Evolutionary conservation across 805 yeast species (phyloP).

Genomic region (Sugiyamaella americana): DNA sequence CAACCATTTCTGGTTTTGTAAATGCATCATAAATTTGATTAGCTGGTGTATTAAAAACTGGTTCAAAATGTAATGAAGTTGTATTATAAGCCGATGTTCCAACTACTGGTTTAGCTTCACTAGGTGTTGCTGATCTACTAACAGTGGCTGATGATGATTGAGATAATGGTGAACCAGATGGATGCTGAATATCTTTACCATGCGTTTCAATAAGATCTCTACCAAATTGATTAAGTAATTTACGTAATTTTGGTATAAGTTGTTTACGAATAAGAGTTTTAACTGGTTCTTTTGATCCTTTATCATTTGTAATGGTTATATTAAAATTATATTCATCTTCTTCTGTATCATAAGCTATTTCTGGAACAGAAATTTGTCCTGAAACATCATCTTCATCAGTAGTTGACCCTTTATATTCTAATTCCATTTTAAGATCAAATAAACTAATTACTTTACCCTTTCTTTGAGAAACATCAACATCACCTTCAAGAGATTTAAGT

Average conservation of each 20-base stretch:
- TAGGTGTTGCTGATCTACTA: conserved; percentile 1
- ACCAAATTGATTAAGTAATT: conserved; percentile 60
- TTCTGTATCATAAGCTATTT: conserved; percentile 87
- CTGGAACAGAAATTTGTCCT: conserved; percentile 83
- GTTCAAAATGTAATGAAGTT: conserved; percentile 66
- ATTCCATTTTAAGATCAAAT: conserved; percentile 68
- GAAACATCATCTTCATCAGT: conserved; percentile 39
- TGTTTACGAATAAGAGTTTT: conserved; percentile 47
- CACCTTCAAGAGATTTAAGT: conserved; percentile 75
- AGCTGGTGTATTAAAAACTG: conserved; percentile 81
- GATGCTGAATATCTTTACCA: conserved; percentile 80
- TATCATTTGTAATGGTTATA: conserved; percentile 55
- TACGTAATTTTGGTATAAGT: conserved; percentile 66
- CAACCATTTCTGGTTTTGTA: conserved; percentile 66
- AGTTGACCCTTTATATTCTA: conserved; percentile 41
- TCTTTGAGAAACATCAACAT: conserved; percentile 93
- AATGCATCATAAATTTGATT: conserved; percentile 77
- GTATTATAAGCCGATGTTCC: conserved; percentile 62
- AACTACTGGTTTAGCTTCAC: conserved; percentile 12
- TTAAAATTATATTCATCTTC: conserved; percentile 81
- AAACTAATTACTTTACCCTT: conserved; percentile 93
- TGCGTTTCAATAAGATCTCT: conserved; percentile 65
- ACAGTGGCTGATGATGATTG: conserved; percentile 1
- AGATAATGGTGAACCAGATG: conserved; percentile 1
- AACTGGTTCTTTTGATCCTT: conserved; percentile 39